These are phyloP conservation scores for Metschnikowia henanensis DNA, from an alignment of 805 yeast genomes.

Conservation along the genomic window DNA sequence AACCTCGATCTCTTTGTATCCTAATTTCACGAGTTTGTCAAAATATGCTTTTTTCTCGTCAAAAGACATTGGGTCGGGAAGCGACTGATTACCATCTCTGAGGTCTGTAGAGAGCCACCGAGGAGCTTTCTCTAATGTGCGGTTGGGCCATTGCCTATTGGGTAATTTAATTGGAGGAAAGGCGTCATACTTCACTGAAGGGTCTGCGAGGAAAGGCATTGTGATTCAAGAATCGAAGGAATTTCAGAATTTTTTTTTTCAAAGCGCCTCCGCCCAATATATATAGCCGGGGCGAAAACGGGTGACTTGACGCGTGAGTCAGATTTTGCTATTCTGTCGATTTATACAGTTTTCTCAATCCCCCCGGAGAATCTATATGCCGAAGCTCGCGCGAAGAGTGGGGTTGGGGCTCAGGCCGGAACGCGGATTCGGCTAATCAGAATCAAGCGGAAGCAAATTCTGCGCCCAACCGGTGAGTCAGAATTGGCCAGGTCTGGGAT, in stretches of 20 bases:
- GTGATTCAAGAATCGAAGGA: neutral
- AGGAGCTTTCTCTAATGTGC: slow-evolving; percentile 60
- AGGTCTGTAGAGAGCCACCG: slow-evolving; percentile 83
- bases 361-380: neutral
- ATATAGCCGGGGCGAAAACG: no score
- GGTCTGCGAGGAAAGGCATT: slow-evolving; percentile 48
- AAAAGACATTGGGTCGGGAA: slow-evolving; percentile 85
- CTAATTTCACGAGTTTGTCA: slow-evolving; percentile 64
- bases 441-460: no score
- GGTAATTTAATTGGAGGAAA: slow-evolving; percentile 58
- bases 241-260: no score
- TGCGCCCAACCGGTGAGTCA: no score
- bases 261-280: no score
- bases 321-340: neutral
- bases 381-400: slow-evolving; percentile 7
- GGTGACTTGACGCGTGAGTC: slow-evolving; percentile 5
- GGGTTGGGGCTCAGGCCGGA: slow-evolving; percentile 5
- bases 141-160: slow-evolving; percentile 70
- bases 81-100: slow-evolving; percentile 82
- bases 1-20: slow-evolving; percentile 83
- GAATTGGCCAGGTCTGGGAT: no score
- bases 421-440: slow-evolving; percentile 1
- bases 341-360: slow-evolving; percentile 3
- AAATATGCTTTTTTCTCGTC: slow-evolving; percentile 75
- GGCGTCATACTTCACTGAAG: slow-evolving; percentile 59